A percentile compares a stretch with the other conserved stretches of the same genome.
phyloP scores from a whole-genome alignment of 2,329 filamentous ascomycete genomes.

The Ceratocystiopsis brevicomis region DNA sequence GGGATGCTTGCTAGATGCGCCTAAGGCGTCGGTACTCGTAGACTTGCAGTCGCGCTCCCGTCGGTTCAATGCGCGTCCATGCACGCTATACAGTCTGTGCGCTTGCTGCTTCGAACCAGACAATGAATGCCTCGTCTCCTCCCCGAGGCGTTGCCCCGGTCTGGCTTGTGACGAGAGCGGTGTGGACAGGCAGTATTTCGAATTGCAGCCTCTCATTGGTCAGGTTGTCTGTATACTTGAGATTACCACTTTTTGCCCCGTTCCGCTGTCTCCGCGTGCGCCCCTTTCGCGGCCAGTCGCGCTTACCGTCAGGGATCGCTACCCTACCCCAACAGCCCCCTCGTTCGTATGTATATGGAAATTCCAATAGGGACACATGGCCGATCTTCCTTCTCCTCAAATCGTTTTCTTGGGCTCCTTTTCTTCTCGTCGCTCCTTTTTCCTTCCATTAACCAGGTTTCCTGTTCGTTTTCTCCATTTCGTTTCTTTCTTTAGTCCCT shows the following conservation, averaged over 20 bases:
- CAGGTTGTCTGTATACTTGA: not conserved
- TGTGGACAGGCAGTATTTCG: not conserved
- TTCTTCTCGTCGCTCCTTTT: slow-evolving; percentile 8
- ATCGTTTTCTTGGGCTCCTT: not conserved
- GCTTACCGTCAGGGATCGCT: no score
- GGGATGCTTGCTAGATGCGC: no score
- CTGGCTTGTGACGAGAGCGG: slow-evolving; percentile 6
- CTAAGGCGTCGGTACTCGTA: no score
- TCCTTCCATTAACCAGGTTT: slow-evolving; percentile 9
- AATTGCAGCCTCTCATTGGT: not conserved
- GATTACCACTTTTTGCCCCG: no score
- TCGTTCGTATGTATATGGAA: no score
- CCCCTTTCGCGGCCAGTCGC: no score
- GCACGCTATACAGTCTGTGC: no score
- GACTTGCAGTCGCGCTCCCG: no score
- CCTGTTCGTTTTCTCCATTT: slow-evolving; percentile 9
- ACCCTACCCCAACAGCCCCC: not conserved
- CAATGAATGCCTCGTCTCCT: not conserved
- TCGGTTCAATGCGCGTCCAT: no score
- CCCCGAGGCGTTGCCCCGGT: not conserved
- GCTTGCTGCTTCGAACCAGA: not conserved
- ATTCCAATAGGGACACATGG: no score
- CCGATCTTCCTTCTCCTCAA: not conserved
- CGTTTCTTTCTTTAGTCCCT: slow-evolving; percentile 21
- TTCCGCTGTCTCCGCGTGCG: no score